phyloP scores from a whole-genome alignment of 2,329 filamentous ascomycete species.

The Beauveria sp. region DNA sequence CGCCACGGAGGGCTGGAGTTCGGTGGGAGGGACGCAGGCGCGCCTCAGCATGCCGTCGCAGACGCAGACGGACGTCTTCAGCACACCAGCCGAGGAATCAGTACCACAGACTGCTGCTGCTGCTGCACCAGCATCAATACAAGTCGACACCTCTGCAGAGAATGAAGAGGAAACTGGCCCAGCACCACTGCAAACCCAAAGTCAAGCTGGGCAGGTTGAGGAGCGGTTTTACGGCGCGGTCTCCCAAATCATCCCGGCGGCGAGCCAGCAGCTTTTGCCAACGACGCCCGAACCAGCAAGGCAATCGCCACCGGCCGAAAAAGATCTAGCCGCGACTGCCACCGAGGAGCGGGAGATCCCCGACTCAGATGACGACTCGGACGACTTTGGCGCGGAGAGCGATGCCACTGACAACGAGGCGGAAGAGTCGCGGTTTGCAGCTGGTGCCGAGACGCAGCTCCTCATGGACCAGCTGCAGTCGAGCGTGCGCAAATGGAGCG shows the following conservation, averaged over 20 bases:
- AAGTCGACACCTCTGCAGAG: neutral
- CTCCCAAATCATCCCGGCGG: neutral
- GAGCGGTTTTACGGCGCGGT: slow-evolving; percentile 1
- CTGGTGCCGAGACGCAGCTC: slow-evolving; percentile 27
- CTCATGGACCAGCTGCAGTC: slow-evolving; percentile 23
- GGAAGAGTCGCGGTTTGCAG: slow-evolving; percentile 17
- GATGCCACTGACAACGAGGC: slow-evolving; percentile 12
- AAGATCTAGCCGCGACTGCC: neutral
- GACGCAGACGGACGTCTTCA: slow-evolving; percentile 11
- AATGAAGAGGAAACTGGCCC: neutral
- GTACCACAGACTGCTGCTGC: neutral
- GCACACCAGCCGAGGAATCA: slow-evolving; percentile 9
- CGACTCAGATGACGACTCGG: slow-evolving; percentile 40
- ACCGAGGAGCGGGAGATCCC: slow-evolving; percentile 32
- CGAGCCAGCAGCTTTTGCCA: neutral
- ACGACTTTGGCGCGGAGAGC: slow-evolving; percentile 17
- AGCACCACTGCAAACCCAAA: neutral
- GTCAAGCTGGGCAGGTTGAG: neutral
- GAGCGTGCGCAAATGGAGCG: slow-evolving; percentile 5
- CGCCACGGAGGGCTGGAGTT: slow-evolving; percentile 27
- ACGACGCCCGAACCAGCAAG: neutral
- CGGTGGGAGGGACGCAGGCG: slow-evolving; percentile 18
- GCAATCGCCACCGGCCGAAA: neutral
- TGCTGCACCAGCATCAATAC: too few species aligned
- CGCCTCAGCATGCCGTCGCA: slow-evolving; percentile 5